phyloP scores from a whole-genome alignment of 768 basidiomycete genomes.

The Boletales sp. region DNA sequence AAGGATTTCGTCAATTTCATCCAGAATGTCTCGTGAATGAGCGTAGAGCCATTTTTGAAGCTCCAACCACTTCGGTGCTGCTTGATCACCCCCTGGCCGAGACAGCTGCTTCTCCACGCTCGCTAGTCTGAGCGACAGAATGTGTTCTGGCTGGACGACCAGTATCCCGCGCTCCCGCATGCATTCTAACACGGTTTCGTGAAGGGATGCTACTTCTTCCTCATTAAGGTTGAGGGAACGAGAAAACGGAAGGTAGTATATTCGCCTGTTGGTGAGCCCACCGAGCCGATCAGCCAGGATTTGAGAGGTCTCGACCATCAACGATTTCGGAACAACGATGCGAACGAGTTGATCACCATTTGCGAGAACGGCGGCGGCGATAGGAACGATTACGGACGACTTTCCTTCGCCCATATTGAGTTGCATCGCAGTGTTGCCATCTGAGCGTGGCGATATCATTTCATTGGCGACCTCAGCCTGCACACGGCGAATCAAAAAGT shows the following conservation, averaged over 20 bases:
- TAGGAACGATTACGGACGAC: constrained; percentile 34
- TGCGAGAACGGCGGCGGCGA: constrained; percentile 38
- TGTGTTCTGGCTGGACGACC: too few relatives aligned
- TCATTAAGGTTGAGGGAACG: constrained; percentile 25
- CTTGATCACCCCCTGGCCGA: constrained; percentile 9
- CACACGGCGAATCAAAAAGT: too few relatives aligned
- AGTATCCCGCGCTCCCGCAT: constrained; percentile 21
- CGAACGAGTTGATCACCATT: constrained; percentile 39
- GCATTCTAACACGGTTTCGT: constrained; percentile 24
- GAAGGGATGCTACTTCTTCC: constrained; percentile 18
- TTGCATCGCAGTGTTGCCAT: too few relatives aligned
- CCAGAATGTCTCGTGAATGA: too few relatives aligned
- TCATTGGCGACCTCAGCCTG: too few relatives aligned
- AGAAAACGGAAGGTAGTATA: constrained; percentile 47
- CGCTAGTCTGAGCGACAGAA: constrained; percentile 23
- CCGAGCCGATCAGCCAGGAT: too few relatives aligned
- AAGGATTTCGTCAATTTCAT: too few relatives aligned
- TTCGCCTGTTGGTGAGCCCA: constrained; percentile 1
- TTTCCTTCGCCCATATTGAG: too few relatives aligned
- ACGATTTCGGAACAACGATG: too few relatives aligned
- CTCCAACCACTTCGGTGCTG: constrained; percentile 15
- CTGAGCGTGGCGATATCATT: too few relatives aligned
- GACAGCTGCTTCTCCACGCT: constrained; percentile 11
- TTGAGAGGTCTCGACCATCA: too few relatives aligned
- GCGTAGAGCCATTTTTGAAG: constrained; percentile 29